These are phyloP conservation scores for Gloeopeniophorella convolvens DNA, from an alignment of 768 basidiomycete genomes.

Conservation along the genomic window DNA sequence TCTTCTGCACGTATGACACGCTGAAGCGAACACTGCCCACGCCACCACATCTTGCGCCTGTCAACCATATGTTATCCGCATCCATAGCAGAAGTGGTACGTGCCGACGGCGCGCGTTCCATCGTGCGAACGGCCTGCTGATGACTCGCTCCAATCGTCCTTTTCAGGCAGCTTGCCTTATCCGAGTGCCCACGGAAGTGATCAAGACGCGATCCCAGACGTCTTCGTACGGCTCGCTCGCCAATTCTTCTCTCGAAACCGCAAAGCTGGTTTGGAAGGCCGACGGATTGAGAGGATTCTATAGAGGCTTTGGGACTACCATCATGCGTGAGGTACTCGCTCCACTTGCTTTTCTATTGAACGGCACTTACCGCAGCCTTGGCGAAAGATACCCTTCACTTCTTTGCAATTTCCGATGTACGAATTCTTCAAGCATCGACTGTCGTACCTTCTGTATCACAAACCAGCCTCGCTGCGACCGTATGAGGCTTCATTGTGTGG, in stretches of 20 bases:
- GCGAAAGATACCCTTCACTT: slow-evolving; percentile 88
- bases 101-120: not conserved
- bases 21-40: slow-evolving; percentile 72
- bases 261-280: slow-evolving; percentile 45
- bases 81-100: slow-evolving; percentile 49
- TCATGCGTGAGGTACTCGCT: slow-evolving; percentile 54
- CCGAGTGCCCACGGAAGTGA: slow-evolving; percentile 92
- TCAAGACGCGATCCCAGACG: slow-evolving; percentile 91
- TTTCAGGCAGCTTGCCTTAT: slow-evolving; percentile 79
- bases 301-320: slow-evolving; percentile 77
- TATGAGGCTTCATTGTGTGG: slow-evolving; percentile 86
- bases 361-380: not conserved
- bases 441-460: slow-evolving; percentile 45
- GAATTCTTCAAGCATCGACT: slow-evolving; percentile 74
- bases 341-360: not conserved
- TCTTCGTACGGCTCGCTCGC: slow-evolving; percentile 58
- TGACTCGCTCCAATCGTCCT: not conserved
- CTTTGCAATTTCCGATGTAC: slow-evolving; percentile 93
- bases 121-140: slow-evolving; percentile 3
- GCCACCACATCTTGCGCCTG: slow-evolving; percentile 51
- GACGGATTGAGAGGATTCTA: slow-evolving; percentile 81
- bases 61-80: slow-evolving; percentile 53
- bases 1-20: slow-evolving; percentile 92
- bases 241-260: slow-evolving; percentile 53
- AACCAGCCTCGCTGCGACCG: slow-evolving; percentile 44